phyloP scores from a whole-genome alignment of 1,139 yeast species.

The Suhomyces yuchorum region DNA sequence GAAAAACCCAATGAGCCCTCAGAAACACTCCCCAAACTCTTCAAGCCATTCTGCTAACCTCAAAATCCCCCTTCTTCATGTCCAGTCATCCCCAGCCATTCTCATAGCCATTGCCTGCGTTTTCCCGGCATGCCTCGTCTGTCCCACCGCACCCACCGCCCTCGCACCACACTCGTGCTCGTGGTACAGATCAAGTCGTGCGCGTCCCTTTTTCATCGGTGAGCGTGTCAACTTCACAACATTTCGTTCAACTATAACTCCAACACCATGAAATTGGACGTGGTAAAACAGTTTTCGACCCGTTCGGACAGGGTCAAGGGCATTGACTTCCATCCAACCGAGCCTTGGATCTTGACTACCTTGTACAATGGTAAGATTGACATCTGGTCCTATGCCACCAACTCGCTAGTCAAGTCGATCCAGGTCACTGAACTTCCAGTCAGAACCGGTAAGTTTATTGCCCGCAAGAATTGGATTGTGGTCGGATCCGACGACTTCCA shows the following conservation, averaged over 20 bases:
- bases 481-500: slow-evolving; percentile 97
- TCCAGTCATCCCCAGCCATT: too few species aligned
- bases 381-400: slow-evolving; percentile 91
- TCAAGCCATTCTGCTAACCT: too few species aligned
- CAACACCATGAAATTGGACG: slow-evolving; percentile 47
- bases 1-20: too few species aligned
- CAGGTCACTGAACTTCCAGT: slow-evolving; percentile 95
- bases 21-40: too few species aligned
- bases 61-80: too few species aligned
- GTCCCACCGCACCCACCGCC: too few species aligned
- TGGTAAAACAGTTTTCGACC: slow-evolving; percentile 73
- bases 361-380: slow-evolving; percentile 84
- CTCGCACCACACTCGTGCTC: background rate
- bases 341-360: slow-evolving; percentile 93
- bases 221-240: slow-evolving; percentile 14
- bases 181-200: slow-evolving; percentile 1
- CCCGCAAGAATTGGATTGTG: slow-evolving; percentile 96
- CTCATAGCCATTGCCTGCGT: too few species aligned
- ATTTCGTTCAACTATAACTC: slow-evolving; percentile 4
- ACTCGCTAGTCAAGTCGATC: slow-evolving; percentile 48
- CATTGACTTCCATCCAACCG: slow-evolving; percentile 95
- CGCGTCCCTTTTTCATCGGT: slow-evolving; percentile 5
- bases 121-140: too few species aligned
- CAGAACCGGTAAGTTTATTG: slow-evolving; percentile 91
- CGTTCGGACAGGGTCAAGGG: slow-evolving; percentile 97